These are phyloP conservation scores for Funneliformis geosporum DNA, from an alignment of 192 early-diverging fungal genomes.

Conservation along the genomic window DNA sequence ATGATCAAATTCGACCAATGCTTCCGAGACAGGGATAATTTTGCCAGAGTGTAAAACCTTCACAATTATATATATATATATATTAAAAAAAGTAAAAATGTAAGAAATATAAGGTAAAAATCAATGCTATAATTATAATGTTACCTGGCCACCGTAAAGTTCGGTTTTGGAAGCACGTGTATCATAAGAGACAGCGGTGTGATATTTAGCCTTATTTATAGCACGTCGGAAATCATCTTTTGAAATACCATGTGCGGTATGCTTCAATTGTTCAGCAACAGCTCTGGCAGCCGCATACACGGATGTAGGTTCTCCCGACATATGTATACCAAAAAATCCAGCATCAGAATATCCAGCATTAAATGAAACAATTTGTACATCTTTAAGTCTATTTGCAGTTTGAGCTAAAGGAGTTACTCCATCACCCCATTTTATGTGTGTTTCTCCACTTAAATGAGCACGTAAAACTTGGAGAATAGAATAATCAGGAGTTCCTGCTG, in stretches of 20 bases:
- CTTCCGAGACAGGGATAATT: slow-evolving; percentile 37
- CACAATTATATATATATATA: no score
- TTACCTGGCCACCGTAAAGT: slow-evolving; percentile 51
- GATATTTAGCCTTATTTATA: slow-evolving; percentile 64
- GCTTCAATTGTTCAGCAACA: slow-evolving; percentile 61
- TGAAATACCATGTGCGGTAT: slow-evolving; percentile 49
- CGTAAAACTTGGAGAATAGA: slow-evolving; percentile 66
- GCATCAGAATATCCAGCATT: slow-evolving; percentile 87
- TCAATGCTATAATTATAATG: slow-evolving; percentile 31
- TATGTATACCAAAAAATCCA: slow-evolving; percentile 84
- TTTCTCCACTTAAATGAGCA: slow-evolving; percentile 61
- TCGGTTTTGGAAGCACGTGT: slow-evolving; percentile 51
- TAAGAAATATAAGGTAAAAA: slow-evolving; percentile 28
- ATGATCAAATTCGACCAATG: slow-evolving; percentile 50
- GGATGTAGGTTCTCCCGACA: slow-evolving; percentile 60
- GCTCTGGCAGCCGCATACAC: slow-evolving; percentile 63
- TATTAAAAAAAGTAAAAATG: slow-evolving; percentile 11
- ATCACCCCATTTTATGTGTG: slow-evolving; percentile 62
- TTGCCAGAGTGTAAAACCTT: slow-evolving; percentile 41
- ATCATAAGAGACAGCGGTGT: slow-evolving; percentile 49
- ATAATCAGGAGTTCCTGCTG: slow-evolving; percentile 59
- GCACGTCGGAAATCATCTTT: slow-evolving; percentile 65
- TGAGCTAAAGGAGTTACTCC: slow-evolving; percentile 67
- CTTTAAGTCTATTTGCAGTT: slow-evolving; percentile 57
- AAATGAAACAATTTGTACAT: slow-evolving; percentile 71